Base-by-base conservation (phyloP, 2,329 filamentous ascomycete species). In the Pseudomassariella vexata region DNA sequence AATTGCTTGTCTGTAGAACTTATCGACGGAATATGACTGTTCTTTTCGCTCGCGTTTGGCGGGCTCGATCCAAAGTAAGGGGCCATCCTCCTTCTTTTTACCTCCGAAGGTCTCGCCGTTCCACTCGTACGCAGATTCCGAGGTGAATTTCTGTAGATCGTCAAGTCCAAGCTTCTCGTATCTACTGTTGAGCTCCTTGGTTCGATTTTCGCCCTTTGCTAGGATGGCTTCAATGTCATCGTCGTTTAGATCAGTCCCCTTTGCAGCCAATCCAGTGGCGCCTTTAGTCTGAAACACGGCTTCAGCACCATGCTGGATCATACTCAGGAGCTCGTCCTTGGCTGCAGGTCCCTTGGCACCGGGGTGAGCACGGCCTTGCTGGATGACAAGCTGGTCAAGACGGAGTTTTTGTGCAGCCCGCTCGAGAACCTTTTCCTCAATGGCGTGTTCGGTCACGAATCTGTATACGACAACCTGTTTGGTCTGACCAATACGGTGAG, bases 301-400 rank as follows among this genome's bases (percentile, higher is more conserved):
- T 55, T 94, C 87, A n/a, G 94, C 92, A 39, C 92, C 92, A 51
- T 98, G 92, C 57, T 98, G 92, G 51, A 98, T 98, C 92, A 98
- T 98, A 41, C 79, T 92, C 26, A 98, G 68, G 24, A 98, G 74
- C 52, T 98, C 92, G 41, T 96, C 92, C 62, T 98, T 98, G 40
- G 88, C 94, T 1, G 89, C 87, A 6, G 89, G 87, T 29, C 85
- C 84, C 67, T 95, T 95, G 14, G 82, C 82, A 33, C 88, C 87
- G 42, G 83, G 84, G 57, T 96, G 92, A 29, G 90, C 82, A 41
- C 92, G 86, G 12, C 92, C 92, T 66, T 98, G 92, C 53, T 98
- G 92, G 49, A 98, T 98, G 47, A 98, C 92, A 15, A 98, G 73
- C 58, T 98, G 92, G 51, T 98, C 92, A 18, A 98, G 76, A 40